These are phyloP conservation scores for Fusarium sp. DNA, from an alignment of 2,329 filamentous ascomycete genomes.

Conservation along the genomic window DNA sequence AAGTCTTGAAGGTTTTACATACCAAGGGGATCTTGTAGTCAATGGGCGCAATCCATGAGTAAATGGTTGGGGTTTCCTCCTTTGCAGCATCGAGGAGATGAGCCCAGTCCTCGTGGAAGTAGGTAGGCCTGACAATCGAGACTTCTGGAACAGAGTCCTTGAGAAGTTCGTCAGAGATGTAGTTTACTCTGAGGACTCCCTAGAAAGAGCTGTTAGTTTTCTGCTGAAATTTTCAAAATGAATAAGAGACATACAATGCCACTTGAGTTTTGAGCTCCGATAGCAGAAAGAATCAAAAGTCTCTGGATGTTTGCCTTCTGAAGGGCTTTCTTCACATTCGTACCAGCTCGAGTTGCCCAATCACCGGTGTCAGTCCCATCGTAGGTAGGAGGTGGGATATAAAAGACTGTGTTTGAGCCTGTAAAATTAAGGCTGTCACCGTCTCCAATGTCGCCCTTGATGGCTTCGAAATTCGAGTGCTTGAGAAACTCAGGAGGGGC, in stretches of 20 bases:
- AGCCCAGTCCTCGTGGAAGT: conserved; percentile 39
- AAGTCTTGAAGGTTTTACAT: neutral
- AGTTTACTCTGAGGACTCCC: conserved; percentile 40
- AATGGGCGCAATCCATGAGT: conserved; percentile 41
- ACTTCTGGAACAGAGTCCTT: conserved; percentile 34
- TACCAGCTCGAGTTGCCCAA: conserved; percentile 35
- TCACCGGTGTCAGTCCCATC: conserved; percentile 38
- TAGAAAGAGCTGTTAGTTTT: neutral
- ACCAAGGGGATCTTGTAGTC: conserved; percentile 48
- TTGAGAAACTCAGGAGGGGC: conserved; percentile 42
- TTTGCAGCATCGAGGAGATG: conserved; percentile 30
- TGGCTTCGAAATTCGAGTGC: conserved; percentile 43
- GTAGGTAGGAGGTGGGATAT: conserved; percentile 45
- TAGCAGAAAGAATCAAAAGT: conserved; percentile 43
- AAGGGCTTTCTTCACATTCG: conserved; percentile 29
- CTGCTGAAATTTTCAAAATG: fast-evolving
- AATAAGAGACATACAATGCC: conserved; percentile 40
- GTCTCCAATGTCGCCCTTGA: conserved; percentile 44
- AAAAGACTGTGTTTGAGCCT: conserved; percentile 45
- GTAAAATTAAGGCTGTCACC: conserved; percentile 42
- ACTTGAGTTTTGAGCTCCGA: conserved; percentile 44
- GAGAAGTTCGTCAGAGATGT: conserved; percentile 35
- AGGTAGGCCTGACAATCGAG: conserved; percentile 30
- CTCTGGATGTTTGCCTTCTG: conserved; percentile 21
- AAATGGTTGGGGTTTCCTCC: conserved; percentile 35